Evolutionary conservation across 768 basidiomycete species (phyloP), one percentile per base, ranked within the genome.

Genomic region (Zangia roseola): DNA sequence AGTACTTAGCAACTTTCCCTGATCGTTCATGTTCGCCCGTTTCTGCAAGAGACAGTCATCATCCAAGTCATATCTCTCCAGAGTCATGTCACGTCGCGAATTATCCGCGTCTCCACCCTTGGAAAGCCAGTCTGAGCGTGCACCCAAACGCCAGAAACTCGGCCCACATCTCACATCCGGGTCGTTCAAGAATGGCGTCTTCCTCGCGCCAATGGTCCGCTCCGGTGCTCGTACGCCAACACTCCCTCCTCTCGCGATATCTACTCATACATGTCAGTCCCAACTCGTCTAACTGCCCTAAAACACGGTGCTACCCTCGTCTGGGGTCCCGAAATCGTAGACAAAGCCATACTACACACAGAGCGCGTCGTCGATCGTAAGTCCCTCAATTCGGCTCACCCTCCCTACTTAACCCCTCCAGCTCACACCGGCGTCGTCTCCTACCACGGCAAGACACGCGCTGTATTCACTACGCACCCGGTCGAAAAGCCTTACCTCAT

Each of bases 121-220:
- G 24, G 59, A 62, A 14, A 46, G 55, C 31, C n/a, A n/a, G n/a
- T n/a, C n/a, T n/a, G 57, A 53, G 39, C 66, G 66, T 23, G 65
- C 72, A 10, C 24, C 71, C 0, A 89, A 89, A 62, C 78, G 82
- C 8, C 70, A 73, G 34, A 80, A 74, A 57, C 57, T 80, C 9
- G 80, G 78, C n/a, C n/a, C n/a, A 14, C 79, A 82, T 55, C 75
- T 90, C 16, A 84, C 84, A 0, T 62, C 75, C 1, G 82, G 84
- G 24, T 84, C 91, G 54, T 99, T 93, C 73, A 86, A 85, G 55
- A 78, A 91, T 71, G 94, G 93, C 10, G 74, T 97, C 25, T 87
- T 97, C 61, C 80, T 99, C n/a, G 95, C 97, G 3, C 97, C 97
- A 2, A 99, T 99, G 97, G 97, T 99, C 44, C 81, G 94, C 62